phyloP scores from a whole-genome alignment of 2,329 filamentous ascomycete genomes.

The Alternaria novae-zelandiae region DNA sequence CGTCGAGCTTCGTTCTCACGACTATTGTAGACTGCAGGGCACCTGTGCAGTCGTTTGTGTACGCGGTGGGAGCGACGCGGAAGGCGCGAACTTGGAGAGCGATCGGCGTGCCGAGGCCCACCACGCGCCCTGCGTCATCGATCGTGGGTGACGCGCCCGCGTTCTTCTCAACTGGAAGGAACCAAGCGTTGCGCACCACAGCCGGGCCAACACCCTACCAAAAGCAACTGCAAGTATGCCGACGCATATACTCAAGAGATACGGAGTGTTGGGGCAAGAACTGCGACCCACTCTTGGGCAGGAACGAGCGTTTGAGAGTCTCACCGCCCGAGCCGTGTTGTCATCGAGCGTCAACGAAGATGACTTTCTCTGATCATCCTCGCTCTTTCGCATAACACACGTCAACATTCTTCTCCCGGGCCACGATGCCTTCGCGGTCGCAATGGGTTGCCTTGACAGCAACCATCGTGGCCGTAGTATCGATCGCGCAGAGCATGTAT shows the following conservation, averaged over 20 bases:
- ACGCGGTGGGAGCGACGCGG: neutral
- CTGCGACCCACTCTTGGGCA: constrained; percentile 6
- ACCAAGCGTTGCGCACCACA: neutral
- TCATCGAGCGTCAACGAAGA: constrained; percentile 9
- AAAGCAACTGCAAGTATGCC: constrained; percentile 17
- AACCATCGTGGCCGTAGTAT: constrained; percentile 6
- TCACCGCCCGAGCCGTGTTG: constrained; percentile 8
- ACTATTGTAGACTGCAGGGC: neutral
- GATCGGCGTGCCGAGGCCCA: neutral
- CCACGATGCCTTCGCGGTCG: constrained; percentile 5
- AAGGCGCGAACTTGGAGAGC: neutral
- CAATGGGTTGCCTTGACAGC: neutral
- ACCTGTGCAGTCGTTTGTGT: neutral
- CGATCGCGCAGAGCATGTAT: neutral
- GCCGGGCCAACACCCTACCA: too few species aligned
- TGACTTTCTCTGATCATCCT: neutral
- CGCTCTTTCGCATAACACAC: neutral
- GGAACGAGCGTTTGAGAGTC: constrained; percentile 1
- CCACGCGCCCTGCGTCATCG: neutral
- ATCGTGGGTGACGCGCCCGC: neutral
- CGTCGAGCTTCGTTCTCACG: neutral
- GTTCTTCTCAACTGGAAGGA: constrained; percentile 14
- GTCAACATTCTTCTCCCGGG: neutral
- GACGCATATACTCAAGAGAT: neutral
- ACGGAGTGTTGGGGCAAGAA: neutral